Evolutionary conservation across 768 basidiomycete genomes (phyloP).

Genomic region (Termitomyces sp.): DNA sequence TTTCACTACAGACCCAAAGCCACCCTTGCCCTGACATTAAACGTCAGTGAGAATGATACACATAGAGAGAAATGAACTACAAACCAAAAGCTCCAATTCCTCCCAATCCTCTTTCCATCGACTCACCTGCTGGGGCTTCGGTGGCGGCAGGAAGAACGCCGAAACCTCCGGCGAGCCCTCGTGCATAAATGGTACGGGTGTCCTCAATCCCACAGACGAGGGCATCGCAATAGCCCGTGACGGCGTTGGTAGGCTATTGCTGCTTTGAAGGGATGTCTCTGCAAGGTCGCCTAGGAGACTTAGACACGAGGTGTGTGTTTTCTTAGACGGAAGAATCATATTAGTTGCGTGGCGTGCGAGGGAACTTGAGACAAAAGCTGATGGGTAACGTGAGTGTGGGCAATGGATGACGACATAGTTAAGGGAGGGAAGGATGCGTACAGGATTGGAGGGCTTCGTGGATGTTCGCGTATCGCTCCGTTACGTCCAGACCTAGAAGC

Average conservation of each 20-base stretch:
- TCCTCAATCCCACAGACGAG: slow-evolving; percentile 36
- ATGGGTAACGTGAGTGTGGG: background rate
- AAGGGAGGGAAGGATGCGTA: slow-evolving; percentile 22
- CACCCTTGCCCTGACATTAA: slow-evolving; percentile 71
- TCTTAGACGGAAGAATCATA: slow-evolving; percentile 61
- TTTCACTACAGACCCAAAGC: slow-evolving; percentile 93
- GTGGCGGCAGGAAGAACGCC: slow-evolving; percentile 51
- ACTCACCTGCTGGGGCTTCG: slow-evolving; percentile 50
- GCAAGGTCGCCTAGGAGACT: slow-evolving; percentile 55
- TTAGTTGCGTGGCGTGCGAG: slow-evolving; percentile 47
- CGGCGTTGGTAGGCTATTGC: slow-evolving; percentile 14
- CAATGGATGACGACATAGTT: background rate
- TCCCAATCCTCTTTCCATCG: slow-evolving; percentile 95
- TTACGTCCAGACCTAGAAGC: slow-evolving; percentile 74
- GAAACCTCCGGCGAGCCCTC: slow-evolving; percentile 63
- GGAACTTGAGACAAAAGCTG: slow-evolving; percentile 49
- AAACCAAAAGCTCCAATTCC: slow-evolving; percentile 78
- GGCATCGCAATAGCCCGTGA: slow-evolving; percentile 23
- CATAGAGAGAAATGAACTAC: slow-evolving; percentile 9
- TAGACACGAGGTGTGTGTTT: slow-evolving; percentile 50
- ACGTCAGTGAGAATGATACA: background rate
- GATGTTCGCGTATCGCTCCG: slow-evolving; percentile 47
- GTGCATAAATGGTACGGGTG: slow-evolving; percentile 38
- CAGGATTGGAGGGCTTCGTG: slow-evolving; percentile 54
- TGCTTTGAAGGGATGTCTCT: slow-evolving; percentile 29